These are phyloP conservation scores for Furcasterigmium sp. DNA, from an alignment of 2,329 filamentous ascomycete species.

Conservation along the genomic window DNA sequence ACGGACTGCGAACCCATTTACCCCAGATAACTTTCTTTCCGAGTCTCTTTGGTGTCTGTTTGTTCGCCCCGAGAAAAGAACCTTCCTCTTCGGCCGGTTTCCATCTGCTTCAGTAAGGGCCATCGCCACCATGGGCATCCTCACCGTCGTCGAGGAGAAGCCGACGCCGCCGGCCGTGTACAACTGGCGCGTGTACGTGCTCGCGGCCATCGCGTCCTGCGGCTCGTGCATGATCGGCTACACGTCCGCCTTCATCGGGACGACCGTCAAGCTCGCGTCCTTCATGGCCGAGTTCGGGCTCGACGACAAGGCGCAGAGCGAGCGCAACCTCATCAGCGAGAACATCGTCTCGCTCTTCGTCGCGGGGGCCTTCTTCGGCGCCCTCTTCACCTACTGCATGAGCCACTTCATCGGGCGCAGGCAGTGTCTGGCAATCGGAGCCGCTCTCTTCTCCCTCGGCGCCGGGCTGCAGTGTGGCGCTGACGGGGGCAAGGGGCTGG, in stretches of 20 bases:
- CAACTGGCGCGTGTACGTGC: constrained; percentile 26
- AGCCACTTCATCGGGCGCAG: constrained; percentile 54
- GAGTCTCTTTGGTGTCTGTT: not conserved
- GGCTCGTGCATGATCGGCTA: constrained; percentile 36
- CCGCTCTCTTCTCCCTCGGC: constrained; percentile 30
- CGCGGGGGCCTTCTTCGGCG: constrained; percentile 65
- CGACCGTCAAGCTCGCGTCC: constrained; percentile 55
- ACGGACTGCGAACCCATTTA: not conserved
- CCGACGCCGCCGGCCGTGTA: constrained; percentile 30
- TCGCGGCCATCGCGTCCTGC: constrained; percentile 28
- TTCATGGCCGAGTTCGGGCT: constrained; percentile 59
- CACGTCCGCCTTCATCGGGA: constrained; percentile 59
- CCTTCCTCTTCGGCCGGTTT: too few relatives aligned
- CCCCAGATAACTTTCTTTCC: not conserved
- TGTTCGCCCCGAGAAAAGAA: not conserved
- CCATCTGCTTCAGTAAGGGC: too few relatives aligned
- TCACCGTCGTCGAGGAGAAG: constrained; percentile 27
- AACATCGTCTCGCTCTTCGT: constrained; percentile 66
- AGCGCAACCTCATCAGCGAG: constrained; percentile 47
- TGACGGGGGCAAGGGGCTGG: constrained; percentile 41
- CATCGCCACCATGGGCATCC: constrained; percentile 18
- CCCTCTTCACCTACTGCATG: constrained; percentile 53
- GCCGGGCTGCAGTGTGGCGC: constrained; percentile 50
- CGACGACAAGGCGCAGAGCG: constrained; percentile 27
- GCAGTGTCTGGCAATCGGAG: constrained; percentile 37